Percentiles rank a stretch among this genome's conserved stretches.
phyloP scores from a whole-genome alignment of 1,139 yeast species.

The Blastobotrys capitulatus region DNA sequence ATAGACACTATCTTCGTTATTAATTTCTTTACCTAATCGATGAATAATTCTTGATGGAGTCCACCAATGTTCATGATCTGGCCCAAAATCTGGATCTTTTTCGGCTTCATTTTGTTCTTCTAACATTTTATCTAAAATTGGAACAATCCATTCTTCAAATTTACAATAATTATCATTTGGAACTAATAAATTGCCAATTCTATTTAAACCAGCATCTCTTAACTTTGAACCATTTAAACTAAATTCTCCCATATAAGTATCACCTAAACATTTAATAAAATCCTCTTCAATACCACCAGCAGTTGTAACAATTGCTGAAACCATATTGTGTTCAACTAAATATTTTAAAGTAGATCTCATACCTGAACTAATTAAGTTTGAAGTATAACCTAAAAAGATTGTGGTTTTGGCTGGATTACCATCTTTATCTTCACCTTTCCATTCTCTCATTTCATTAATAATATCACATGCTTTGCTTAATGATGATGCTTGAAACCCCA shows the following conservation, averaged over 20 bases:
- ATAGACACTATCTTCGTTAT: slow-evolving; percentile 87
- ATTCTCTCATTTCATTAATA: slow-evolving; percentile 80
- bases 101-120: slow-evolving; percentile 78
- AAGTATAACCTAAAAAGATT: slow-evolving; percentile 91
- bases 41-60: slow-evolving; percentile 92
- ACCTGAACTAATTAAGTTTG: slow-evolving; percentile 94
- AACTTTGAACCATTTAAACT: slow-evolving; percentile 70
- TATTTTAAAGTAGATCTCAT: slow-evolving; percentile 83
- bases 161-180: slow-evolving; percentile 97
- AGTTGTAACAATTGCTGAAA: slow-evolving; percentile 87
- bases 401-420: slow-evolving; percentile 68
- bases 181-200: slow-evolving; percentile 93
- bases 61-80: slow-evolving; percentile 61
- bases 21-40: slow-evolving; percentile 89
- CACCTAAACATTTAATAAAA: slow-evolving; percentile 90
- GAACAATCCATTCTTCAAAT: slow-evolving; percentile 98
- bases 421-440: slow-evolving; percentile 91
- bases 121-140: slow-evolving; percentile 77
- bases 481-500: slow-evolving; percentile 98
- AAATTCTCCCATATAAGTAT: slow-evolving; percentile 92
- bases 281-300: slow-evolving; percentile 99
- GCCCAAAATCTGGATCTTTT: slow-evolving; percentile 48
- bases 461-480: slow-evolving; percentile 85
- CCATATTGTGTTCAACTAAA: slow-evolving; percentile 89
- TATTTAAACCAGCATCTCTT: slow-evolving; percentile 93